A percentile compares a stretch with the other conserved stretches of the same genome.
Evolutionary conservation across 495 filamentous ascomycete genomes (phyloP).

Genomic region (Penicillium subrubescens): DNA sequence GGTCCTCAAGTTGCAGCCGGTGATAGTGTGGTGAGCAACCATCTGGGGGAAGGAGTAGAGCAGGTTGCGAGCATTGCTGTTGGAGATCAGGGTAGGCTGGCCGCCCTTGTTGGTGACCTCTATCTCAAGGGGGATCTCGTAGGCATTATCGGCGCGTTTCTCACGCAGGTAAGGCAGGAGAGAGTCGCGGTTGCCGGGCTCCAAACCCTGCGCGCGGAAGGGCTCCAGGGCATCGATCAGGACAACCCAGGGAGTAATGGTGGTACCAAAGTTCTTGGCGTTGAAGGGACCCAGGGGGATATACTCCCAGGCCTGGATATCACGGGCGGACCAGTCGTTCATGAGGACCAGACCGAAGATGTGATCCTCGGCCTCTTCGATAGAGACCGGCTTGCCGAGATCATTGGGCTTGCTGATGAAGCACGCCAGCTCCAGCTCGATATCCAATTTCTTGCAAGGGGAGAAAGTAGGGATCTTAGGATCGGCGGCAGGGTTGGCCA

Average conservation of each 20-base stretch:
- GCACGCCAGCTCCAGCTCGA: constrained; percentile 85
- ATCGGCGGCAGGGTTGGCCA: constrained; percentile 63
- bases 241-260: constrained; percentile 87
- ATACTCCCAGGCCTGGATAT: constrained; percentile 92
- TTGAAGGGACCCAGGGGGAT: constrained; percentile 86
- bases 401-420: constrained; percentile 72
- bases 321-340: constrained; percentile 94
- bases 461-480: constrained; percentile 64
- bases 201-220: constrained; percentile 59
- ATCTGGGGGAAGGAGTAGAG: constrained; percentile 94
- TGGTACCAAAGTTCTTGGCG: constrained; percentile 91
- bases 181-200: constrained; percentile 59
- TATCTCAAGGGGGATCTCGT: constrained; percentile 75
- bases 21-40: constrained; percentile 87
- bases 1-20: constrained; percentile 77
- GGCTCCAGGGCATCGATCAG: constrained; percentile 80
- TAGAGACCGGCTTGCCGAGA: constrained; percentile 62
- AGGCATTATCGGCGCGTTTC: constrained; percentile 61
- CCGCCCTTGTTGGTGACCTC: constrained; percentile 70
- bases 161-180: constrained; percentile 74
- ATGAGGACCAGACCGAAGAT: constrained; percentile 88
- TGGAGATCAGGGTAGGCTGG: constrained; percentile 63
- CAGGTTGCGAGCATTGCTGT: constrained; percentile 68
- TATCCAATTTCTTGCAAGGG: constrained; percentile 70
- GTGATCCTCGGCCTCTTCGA: constrained; percentile 70